Base-by-base conservation (phyloP, 345 rosid species). In the Populus davidiana region DNA sequence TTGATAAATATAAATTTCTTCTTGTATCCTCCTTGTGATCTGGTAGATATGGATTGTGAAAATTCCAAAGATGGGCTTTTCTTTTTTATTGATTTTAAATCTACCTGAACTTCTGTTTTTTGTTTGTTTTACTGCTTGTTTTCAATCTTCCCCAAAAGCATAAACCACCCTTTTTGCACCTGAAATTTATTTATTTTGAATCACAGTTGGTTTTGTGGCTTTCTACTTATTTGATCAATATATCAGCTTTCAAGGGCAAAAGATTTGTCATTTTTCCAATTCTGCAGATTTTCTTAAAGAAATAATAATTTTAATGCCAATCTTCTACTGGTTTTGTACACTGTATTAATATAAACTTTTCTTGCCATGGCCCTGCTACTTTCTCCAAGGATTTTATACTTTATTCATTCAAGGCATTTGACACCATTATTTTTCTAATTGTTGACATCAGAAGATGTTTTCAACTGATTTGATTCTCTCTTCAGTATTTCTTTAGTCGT, bases 391-490 rank as follows among this genome's bases (percentile, higher is more conserved):
- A 41, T 74, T 67, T 67, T 67, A 16, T 78, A 72, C 61, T 52
- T 56, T 67, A 39, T 65, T 67, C 39, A 35, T 63, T 67, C 52
- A 43, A 33, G 21, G 56, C 43, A 52, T 41, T 65, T 66, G 36
- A 77, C 35, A 29, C 70, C 20, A 31, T 27, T 36, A 65, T 35
- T 70, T 71, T 71, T 61, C n/a, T 75, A n/a, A 36, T 77, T 35
- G 49, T 77, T 69, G 59, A 69, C 67, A 12, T 23, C 62, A 59
- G 75, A 77, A 67, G 72, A 63, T 77, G 74, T 64, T 78, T 77
- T 38, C 62, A 23, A 73, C 29, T 76, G 82, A 71, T 83, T 70
- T 68, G 80, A 67, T 50, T 76, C 78, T 71, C 63, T 77, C 50
- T 49, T 64, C 44, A 23, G 78, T 82, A 39, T 52, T 80, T 54